Evolutionary conservation across 305 asterid species (phyloP).

Genomic region (Andrographis paniculata): DNA sequence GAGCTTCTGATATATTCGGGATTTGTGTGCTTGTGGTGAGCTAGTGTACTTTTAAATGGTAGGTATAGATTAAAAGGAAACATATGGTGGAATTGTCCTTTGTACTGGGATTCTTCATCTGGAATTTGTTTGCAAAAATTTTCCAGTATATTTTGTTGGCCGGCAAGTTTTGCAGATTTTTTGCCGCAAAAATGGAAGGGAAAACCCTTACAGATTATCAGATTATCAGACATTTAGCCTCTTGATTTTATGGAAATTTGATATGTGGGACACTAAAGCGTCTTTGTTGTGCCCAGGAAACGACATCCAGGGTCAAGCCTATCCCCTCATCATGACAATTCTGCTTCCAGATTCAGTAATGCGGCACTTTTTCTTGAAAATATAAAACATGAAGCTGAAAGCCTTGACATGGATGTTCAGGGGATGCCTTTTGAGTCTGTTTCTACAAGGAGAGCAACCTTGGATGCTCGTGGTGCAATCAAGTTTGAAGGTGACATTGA

Average conservation of each 20-base stretch:
- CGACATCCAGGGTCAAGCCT: constrained; percentile 52
- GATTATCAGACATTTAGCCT: too few species aligned
- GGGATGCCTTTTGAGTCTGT: constrained; percentile 40
- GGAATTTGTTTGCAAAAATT: too few species aligned
- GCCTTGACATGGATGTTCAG: constrained; percentile 36
- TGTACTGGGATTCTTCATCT: too few species aligned
- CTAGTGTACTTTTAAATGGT: too few species aligned
- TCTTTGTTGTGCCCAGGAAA: constrained; percentile 42
- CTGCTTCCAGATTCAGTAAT: constrained; percentile 62
- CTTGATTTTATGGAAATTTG: constrained; percentile 3
- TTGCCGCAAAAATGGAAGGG: too few species aligned
- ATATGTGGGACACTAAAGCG: constrained; percentile 13
- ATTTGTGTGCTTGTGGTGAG: too few species aligned
- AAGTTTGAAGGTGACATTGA: constrained; percentile 32
- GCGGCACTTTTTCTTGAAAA: constrained; percentile 85
- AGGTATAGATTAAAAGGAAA: too few species aligned
- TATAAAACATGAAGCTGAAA: constrained; percentile 70
- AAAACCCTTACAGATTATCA: too few species aligned
- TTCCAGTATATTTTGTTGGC: too few species aligned
- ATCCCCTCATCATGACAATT: constrained; percentile 58
- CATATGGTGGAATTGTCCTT: too few species aligned
- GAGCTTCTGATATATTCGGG: too few species aligned
- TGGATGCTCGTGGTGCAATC: constrained; percentile 33
- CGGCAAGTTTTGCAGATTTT: too few species aligned
- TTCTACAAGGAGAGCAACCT: constrained; percentile 43